Percentiles rank a stretch among this genome's conserved stretches.
phyloP scores from a whole-genome alignment of 106 monocot species.

The Dendrobium officinale region DNA sequence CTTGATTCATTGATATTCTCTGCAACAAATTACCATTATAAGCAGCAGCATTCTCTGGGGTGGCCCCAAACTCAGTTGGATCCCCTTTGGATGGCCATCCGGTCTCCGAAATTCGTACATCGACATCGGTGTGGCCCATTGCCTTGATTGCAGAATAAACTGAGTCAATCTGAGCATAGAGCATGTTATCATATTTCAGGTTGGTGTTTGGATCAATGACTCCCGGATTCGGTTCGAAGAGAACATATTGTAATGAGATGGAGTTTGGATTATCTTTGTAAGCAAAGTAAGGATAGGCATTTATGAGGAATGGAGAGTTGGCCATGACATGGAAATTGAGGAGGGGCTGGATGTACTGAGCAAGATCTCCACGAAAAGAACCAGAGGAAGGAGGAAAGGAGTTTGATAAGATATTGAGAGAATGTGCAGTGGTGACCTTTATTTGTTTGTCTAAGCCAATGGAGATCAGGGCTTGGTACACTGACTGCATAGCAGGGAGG shows the following conservation, averaged over 20 bases:
- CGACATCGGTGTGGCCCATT: conserved; percentile 55
- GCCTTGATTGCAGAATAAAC: conserved; percentile 63
- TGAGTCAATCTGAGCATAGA: conserved; percentile 78
- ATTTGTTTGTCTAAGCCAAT: conserved; percentile 66
- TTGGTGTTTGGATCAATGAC: conserved; percentile 50
- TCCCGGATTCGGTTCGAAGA: conserved; percentile 64
- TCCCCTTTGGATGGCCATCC: conserved; percentile 94
- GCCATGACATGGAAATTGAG: conserved; percentile 64
- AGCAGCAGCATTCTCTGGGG: conserved; percentile 52
- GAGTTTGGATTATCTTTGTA: conserved; percentile 51
- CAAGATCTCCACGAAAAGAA: conserved; percentile 43
- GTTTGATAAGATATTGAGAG: conserved; percentile 42
- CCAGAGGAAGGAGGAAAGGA: conserved; percentile 82
- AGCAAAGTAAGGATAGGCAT: conserved; percentile 85
- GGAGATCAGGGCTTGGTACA: conserved; percentile 51
- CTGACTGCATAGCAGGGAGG: conserved; percentile 74
- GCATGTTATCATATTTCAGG: conserved; percentile 86
- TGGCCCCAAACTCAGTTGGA: conserved; percentile 63
- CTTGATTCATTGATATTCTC: conserved; percentile 56
- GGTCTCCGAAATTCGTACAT: conserved; percentile 80
- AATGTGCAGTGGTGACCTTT: conserved; percentile 76
- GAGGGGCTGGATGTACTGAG: conserved; percentile 48
- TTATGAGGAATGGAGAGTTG: conserved; percentile 78
- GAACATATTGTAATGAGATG: conserved; percentile 62
- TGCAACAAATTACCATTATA: conserved; percentile 77